Evolutionary conservation across 2,329 filamentous ascomycete genomes (phyloP), one percentile per base, ranked within the genome.

Genomic region (Trichoderma semiorbis): DNA sequence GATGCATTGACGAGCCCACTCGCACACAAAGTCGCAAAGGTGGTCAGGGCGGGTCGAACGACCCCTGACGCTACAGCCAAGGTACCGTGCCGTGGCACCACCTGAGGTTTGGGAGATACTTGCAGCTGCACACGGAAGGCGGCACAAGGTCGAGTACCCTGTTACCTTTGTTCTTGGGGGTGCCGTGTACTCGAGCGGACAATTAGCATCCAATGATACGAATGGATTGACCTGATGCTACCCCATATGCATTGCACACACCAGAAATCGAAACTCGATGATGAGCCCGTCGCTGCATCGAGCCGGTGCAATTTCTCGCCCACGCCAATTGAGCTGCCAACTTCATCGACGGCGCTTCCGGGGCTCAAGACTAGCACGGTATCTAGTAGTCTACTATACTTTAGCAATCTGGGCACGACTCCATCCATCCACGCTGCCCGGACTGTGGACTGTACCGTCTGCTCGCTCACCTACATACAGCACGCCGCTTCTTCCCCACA

Each of bases 401-500:
- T 47, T 50, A 50, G 43, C 43, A 50, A 50, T 50, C 43, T 50
- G 55, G 55, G 30, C 55, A n/a, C 55, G 55, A 58, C 55, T 58
- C 57, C 57, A 60, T 58, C 26, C n/a, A 39, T n/a, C 24, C 36
- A 39, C 36, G 36, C 36, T 39, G 36, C 36, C 36, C 36, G 36
- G 36, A 39, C 36, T 16, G 34, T 36, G 34, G 34, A 36, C 34
- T 36, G 36, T 39, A 39, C 36, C 36, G 8, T 39, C 36, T 39
- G 36, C 36, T 39, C 34, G 24, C 63, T 32, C 47, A 53, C 30
- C 43, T 67, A 24, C 63, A 67, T 67, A 24, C 63, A 67, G 30
- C 66, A 60, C 39, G 66, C 66, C 21, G 57, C n/a, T 62, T 69
- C 55, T 69, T 69, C 66, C 66, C 66, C 66, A 69, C 66, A 68